phyloP scores from a whole-genome alignment of 352 stramenopile species.

The Globisporangium abappressorium region DNA sequence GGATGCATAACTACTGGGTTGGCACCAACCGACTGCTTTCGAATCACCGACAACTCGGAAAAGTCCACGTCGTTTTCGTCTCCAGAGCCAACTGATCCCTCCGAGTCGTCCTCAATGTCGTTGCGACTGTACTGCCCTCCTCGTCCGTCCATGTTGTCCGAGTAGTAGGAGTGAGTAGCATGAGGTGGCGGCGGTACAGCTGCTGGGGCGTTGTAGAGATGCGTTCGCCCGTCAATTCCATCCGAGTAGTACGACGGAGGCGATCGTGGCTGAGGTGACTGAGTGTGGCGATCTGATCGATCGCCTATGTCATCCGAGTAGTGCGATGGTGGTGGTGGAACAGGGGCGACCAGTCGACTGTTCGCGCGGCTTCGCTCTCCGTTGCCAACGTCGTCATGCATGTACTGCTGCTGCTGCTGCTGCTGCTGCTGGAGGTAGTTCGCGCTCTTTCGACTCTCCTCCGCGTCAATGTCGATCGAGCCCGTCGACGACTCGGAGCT shows the following conservation, averaged over 20 bases:
- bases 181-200: background rate
- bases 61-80: constrained; percentile 24
- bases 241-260: constrained; percentile 2
- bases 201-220: constrained; percentile 2
- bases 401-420: background rate
- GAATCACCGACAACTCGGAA: constrained; percentile 10
- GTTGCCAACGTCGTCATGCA: background rate
- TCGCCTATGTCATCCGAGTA: constrained; percentile 4
- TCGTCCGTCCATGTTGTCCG: constrained; percentile 1
- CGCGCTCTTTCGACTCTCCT: constrained; percentile 11
- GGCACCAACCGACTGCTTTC: background rate
- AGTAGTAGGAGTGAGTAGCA: background rate
- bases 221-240: background rate
- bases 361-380: constrained; percentile 6
- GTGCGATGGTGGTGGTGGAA: constrained; percentile 10
- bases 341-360: constrained; percentile 21
- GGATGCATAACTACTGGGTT: constrained; percentile 12
- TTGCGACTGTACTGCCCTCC: background rate
- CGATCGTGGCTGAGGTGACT: background rate
- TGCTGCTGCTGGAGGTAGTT: constrained; percentile 1
- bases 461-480: constrained; percentile 72
- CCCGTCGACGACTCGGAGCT: constrained; percentile 63
- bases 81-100: constrained; percentile 37
- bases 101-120: constrained; percentile 28
- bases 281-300: background rate